Evolutionary conservation across 208 protist species (phyloP).

Genomic region (Hexamita inflata): DNA sequence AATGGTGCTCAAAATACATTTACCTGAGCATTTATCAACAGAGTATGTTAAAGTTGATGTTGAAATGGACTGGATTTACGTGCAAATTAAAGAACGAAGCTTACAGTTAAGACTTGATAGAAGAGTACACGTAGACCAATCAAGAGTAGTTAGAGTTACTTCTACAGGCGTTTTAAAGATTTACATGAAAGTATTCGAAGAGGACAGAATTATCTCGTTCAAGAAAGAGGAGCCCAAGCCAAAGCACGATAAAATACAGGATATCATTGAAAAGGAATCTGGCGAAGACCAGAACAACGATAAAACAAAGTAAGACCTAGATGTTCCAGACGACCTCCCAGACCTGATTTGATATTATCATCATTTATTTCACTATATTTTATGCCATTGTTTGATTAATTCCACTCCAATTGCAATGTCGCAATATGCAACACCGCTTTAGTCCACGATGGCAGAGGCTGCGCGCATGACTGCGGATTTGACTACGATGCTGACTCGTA

Average conservation of each 20-base stretch:
- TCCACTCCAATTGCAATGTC: no score
- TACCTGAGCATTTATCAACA: constrained; percentile 2
- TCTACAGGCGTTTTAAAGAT: constrained; percentile 17
- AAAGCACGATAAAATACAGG: neutral
- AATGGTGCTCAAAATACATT: neutral
- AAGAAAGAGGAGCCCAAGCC: neutral
- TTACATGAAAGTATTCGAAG: neutral
- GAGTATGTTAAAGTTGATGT: constrained; percentile 6
- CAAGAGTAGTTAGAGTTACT: neutral
- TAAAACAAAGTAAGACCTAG: neutral
- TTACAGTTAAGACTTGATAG: neutral
- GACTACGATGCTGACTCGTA: no score
- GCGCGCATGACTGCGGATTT: no score
- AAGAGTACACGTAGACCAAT: neutral
- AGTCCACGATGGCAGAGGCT: no score
- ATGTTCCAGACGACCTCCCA: neutral
- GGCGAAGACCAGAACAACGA: neutral
- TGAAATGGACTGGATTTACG: neutral
- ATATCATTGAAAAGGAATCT: neutral
- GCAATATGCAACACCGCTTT: no score
- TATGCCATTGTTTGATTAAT: no score
- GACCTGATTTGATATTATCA: neutral
- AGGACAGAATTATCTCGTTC: neutral
- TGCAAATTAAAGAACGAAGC: neutral
- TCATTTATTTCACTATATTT: neutral